phyloP scores from a whole-genome alignment of 2,329 filamentous ascomycete genomes.

The Fonsecaea monophora region DNA sequence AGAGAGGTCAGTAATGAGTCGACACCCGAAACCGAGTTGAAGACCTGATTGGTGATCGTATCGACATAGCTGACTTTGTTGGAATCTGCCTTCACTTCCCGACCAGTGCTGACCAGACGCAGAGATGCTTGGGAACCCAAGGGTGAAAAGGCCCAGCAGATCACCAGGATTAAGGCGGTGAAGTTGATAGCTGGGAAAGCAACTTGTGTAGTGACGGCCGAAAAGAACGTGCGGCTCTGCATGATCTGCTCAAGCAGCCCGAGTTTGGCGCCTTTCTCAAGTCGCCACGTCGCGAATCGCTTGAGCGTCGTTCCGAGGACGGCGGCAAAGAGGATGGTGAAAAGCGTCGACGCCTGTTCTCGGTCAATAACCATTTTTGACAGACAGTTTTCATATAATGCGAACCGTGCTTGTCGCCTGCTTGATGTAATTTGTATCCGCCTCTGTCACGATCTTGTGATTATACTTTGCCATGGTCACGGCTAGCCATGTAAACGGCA shows the following conservation, averaged over 20 bases:
- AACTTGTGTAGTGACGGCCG: slow-evolving; percentile 28
- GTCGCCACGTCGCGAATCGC: slow-evolving; percentile 32
- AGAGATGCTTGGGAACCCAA: slow-evolving; percentile 38
- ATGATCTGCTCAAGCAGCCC: slow-evolving; percentile 39
- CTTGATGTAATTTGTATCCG: slow-evolving; percentile 21
- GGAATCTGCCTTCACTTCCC: slow-evolving; percentile 21
- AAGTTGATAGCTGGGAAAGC: slow-evolving; percentile 28
- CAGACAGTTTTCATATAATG: background rate
- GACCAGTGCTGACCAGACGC: slow-evolving; percentile 24
- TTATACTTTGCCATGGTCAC: slow-evolving; percentile 22
- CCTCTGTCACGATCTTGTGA: slow-evolving; percentile 17
- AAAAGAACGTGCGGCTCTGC: slow-evolving; percentile 37
- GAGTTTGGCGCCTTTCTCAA: slow-evolving; percentile 32
- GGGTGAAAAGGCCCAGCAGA: slow-evolving; percentile 35
- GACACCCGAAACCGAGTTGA: slow-evolving; percentile 23
- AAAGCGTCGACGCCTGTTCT: slow-evolving; percentile 31
- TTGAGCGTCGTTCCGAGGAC: slow-evolving; percentile 34
- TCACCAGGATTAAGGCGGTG: slow-evolving; percentile 31
- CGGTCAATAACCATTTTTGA: background rate
- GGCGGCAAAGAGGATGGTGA: slow-evolving; percentile 38
- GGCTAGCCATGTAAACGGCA: slow-evolving; percentile 31
- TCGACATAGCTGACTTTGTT: slow-evolving; percentile 20
- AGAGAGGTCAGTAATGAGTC: slow-evolving; percentile 24
- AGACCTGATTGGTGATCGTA: slow-evolving; percentile 19
- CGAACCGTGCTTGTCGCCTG: slow-evolving; percentile 25